Evolutionary conservation across 768 basidiomycete genomes (phyloP), one percentile per base, ranked within the genome.

Genomic region (Russula virescens): DNA sequence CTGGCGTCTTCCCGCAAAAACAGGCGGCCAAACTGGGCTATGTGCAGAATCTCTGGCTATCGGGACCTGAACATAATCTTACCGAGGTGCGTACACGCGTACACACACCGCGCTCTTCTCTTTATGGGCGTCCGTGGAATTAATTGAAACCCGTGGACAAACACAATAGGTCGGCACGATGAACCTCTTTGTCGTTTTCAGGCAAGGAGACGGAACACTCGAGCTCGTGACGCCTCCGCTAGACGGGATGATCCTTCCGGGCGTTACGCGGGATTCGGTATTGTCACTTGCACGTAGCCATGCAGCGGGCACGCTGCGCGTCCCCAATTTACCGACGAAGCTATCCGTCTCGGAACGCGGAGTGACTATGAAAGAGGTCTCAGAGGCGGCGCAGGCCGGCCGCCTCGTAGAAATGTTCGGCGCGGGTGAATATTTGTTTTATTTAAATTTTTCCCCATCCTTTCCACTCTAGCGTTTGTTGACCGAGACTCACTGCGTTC

Each of bases 1-100:
- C 85, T 0, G 78, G 78, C 1, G 82, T 88, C 71, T 68, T 82
- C 2, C 85, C 90, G 0, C 88, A 88, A 69, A 77, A 78, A n/a
- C 71, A 79, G 34, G 91, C 90, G 0, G 80, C 81, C 4, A 77
- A 81, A 51, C 72, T 82, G 61, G 90, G 90, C 0, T 92, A 91
- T 69, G 80, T 84, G 48, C 89, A 91, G 73, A 84, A 89, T 63
- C 74, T 94, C 5, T 93, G 91, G 91, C 69, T 94, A 16, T 77
- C 85, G 31, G 89, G 87, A 2, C 78, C 87, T 1, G 75, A 85
- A 19, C 81, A 80, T 57, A 71, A 79, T 66, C 73, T 85, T 42
- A 84, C 83, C 0, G 83, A 85, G 74, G 77, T 75, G 19, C 14
- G 69, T 46, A 34, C 14, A 40, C 14, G 14, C 10, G 34, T 64